Conservation (phyloP, 2,329 filamentous ascomycete species). For the Aschersonia sp. region DNA sequence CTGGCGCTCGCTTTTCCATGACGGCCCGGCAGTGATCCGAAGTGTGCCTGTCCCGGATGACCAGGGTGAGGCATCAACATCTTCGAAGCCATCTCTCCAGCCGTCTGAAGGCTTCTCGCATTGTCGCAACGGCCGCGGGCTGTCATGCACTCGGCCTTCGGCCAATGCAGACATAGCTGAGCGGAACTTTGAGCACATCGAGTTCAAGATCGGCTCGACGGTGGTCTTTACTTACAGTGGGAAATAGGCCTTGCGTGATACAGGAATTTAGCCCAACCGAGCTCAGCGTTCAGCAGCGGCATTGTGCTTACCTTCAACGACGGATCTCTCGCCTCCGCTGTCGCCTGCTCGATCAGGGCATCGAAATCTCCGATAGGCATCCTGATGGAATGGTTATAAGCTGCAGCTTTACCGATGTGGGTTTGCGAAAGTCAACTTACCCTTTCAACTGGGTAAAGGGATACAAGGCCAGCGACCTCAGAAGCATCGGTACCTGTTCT, state of each 20-base stretch:
- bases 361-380: slow-evolving; percentile 45
- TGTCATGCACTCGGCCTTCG: slow-evolving; percentile 29
- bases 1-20: too few relatives aligned
- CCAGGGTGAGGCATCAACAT: neutral
- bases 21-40: too few relatives aligned
- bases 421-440: slow-evolving; percentile 18
- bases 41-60: too few relatives aligned
- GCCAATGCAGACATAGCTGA: slow-evolving; percentile 48
- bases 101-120: slow-evolving; percentile 7
- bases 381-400: slow-evolving; percentile 16
- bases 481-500: slow-evolving; percentile 32
- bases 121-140: neutral
- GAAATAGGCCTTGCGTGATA: slow-evolving; percentile 39
- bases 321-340: slow-evolving; percentile 35
- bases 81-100: neutral
- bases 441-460: slow-evolving; percentile 36
- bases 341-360: slow-evolving; percentile 39
- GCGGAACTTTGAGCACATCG: neutral
- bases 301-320: slow-evolving; percentile 33
- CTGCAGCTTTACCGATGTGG: neutral
- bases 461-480: slow-evolving; percentile 41
- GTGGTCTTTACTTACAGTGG: slow-evolving; percentile 32
- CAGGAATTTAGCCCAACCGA: neutral
- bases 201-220: neutral
- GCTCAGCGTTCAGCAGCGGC: neutral